Evolutionary conservation across 2,329 filamentous ascomycete species (phyloP), one percentile per base, ranked within the genome.

Genomic region (Rutstroemia sp.): DNA sequence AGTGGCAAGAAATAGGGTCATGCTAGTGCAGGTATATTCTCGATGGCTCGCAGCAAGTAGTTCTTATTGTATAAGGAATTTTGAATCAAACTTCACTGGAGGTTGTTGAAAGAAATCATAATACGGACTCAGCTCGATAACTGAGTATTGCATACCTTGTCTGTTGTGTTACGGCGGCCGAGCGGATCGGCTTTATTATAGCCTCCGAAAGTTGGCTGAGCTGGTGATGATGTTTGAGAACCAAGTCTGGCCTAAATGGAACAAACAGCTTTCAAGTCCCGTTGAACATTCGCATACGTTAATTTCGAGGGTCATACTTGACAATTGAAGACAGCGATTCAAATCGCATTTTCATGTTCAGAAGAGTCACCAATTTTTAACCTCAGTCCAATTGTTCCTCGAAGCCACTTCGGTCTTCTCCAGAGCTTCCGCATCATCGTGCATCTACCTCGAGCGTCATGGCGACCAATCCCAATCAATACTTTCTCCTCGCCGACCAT

Each of bases 401-500:
- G 5, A 40, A 40, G 14, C 38, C 14, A 40, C 23, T 5, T 23
- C 38, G 17, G 17, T 17, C 6, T 40, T 14, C 27, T 53, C 9
- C 39, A 12, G 16, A 53, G 40, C 51, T 53, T 42, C 12, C 7
- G 7, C 17, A 39, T 39, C 34, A 39, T 40, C 34, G 25, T 16
- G 44, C 38, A 38, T 45, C 16, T 48, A 48, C 16, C 7, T 17
- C 6, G 14, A 27, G 56, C 62, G 68, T 59, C 67, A 81, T 81
- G 79, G 74, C 53, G 2, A 51, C 78, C 60, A 84, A 79, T 64
- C 73, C 80, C 40, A 84, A 83, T 68, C 92, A 96, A 72, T 86
- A 97, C 64, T 90, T 92, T 71, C 86, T 97, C 54, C 83, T 97
- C 57, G 90, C 92, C 67, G 94, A 99, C 75, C 92, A 97, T 73